Conservation (phyloP, 768 basidiomycete species). For the Psilocybe sp. region DNA sequence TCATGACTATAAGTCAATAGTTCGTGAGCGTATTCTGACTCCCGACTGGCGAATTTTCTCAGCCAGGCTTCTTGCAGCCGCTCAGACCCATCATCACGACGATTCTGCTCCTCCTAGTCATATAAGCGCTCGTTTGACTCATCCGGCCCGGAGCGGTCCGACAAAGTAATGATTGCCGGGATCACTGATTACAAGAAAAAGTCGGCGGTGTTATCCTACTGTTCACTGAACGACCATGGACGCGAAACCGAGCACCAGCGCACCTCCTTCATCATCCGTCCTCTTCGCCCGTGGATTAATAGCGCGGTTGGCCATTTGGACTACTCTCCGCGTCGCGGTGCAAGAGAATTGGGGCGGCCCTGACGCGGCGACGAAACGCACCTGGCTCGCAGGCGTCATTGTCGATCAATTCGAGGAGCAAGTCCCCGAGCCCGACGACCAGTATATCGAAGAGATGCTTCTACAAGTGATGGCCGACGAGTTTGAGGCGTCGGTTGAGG, state of each 20-base stretch:
- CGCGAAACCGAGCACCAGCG: neutral
- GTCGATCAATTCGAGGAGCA: slow-evolving; percentile 76
- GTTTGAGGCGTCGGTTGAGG: slow-evolving; percentile 81
- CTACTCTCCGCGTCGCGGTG: slow-evolving; percentile 82
- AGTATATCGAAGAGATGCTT: slow-evolving; percentile 80
- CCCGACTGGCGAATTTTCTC: too few species aligned
- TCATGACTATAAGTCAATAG: too few species aligned
- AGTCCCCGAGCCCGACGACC: slow-evolving; percentile 49
- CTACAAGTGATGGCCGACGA: slow-evolving; percentile 86
- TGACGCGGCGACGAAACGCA: slow-evolving; percentile 64
- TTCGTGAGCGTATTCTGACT: too few species aligned
- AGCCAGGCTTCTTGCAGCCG: too few species aligned
- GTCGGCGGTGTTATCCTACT: too few species aligned
- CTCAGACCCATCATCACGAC: too few species aligned
- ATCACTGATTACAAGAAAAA: too few species aligned
- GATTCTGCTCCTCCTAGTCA: too few species aligned
- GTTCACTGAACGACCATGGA: too few species aligned
- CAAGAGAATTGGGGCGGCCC: slow-evolving; percentile 87
- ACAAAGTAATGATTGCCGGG: too few species aligned
- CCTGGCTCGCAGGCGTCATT: slow-evolving; percentile 80
- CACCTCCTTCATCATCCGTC: slow-evolving; percentile 46
- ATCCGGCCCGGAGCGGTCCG: too few species aligned
- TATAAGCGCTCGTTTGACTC: too few species aligned
- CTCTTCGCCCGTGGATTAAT: slow-evolving; percentile 87
- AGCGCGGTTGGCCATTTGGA: slow-evolving; percentile 81